These are phyloP conservation scores for Metarhizium sp. DNA, from an alignment of 2,329 filamentous ascomycete species.

Conservation along the genomic window DNA sequence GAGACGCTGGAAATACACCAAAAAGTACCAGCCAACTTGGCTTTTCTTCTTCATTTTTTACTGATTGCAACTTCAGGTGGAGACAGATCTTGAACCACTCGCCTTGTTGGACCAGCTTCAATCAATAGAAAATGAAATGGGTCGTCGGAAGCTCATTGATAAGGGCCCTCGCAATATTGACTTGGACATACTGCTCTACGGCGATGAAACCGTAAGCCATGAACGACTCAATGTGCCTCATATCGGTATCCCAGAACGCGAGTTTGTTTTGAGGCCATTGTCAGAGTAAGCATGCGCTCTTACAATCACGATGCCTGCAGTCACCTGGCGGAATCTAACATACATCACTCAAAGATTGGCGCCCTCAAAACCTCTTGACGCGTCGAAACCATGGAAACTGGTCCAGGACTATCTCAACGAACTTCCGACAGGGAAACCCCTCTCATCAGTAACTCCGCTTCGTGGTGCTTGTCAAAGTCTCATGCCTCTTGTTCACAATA, in stretches of 20 bases:
- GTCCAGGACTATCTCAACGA: conserved; percentile 53
- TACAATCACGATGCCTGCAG: not conserved
- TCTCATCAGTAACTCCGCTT: conserved; percentile 52
- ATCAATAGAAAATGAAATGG: conserved; percentile 69
- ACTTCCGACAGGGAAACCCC: conserved; percentile 35
- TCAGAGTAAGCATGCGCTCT: conserved; percentile 50
- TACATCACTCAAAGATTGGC: conserved; percentile 35
- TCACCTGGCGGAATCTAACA: not conserved
- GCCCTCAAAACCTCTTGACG: conserved; percentile 42
- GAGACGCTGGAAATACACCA: not conserved
- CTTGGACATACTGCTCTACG: conserved; percentile 83
- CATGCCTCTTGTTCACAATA: conserved; percentile 45
- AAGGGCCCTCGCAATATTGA: conserved; percentile 95
- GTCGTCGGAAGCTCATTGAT: conserved; percentile 74
- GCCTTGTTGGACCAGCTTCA: conserved; percentile 74
- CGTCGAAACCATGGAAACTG: conserved; percentile 48
- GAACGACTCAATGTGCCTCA: conserved; percentile 80
- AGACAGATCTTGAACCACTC: conserved; percentile 67
- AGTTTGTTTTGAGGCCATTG: conserved; percentile 86
- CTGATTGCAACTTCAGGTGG: conserved; percentile 46
- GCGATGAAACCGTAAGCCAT: conserved; percentile 53
- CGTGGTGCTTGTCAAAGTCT: conserved; percentile 39
- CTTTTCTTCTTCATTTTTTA: not conserved
- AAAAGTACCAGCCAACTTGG: not conserved
- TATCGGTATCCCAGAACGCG: conserved; percentile 73